Base-by-base conservation (phyloP, 192 early-diverging fungal species). In the Linnemannia zychae region DNA sequence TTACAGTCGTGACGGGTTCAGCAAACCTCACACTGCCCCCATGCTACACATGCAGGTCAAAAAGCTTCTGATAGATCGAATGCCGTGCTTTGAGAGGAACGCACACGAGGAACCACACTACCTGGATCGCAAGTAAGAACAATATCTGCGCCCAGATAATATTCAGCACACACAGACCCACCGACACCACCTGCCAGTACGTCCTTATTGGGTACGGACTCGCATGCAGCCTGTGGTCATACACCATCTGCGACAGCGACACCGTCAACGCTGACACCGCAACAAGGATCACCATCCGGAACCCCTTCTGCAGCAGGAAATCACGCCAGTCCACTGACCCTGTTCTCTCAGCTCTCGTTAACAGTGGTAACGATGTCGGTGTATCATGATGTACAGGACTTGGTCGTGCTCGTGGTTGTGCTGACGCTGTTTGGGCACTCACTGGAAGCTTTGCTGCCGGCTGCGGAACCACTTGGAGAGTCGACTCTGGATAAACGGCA, bases 271-370 rank as follows among this genome's bases (percentile, higher is more conserved):
- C 22, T 13, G 49, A 57, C 15, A 28, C 70, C 31, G 46, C 49
- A 18, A 60, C 36, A 22, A 82, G 37, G 60, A 77, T 76, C 36
- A n/a, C 47, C 47, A 72, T 46, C 49, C 81, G 75, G 12, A 77
- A 60, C 7, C 34, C 69, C 9, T 57, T 75, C 20, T 76, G 80
- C 12, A 71, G 17, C 22, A 82, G 24, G 71, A 67, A 77, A 24
- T 82, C 81, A 13, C 75, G 75, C 81, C 81, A 82, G 53, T 82
- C 75, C 24, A 73, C 80, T 22, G 57, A 63, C 28, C 57, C 57
- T 28, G 57, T 28, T 15, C 24, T 63, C 24, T 31, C 57, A 5
- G 57, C 9, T 28, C 11, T 63, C 28, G 57, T 63, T 28, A 63
- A 12, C 11, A 63, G 28, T 28, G 57, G 57, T 15, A 63, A 15